Percentiles rank a stretch among this genome's conserved stretches.
These are phyloP conservation scores for Lactarius deliciosus DNA, from an alignment of 768 basidiomycete species.

Conservation along the genomic window DNA sequence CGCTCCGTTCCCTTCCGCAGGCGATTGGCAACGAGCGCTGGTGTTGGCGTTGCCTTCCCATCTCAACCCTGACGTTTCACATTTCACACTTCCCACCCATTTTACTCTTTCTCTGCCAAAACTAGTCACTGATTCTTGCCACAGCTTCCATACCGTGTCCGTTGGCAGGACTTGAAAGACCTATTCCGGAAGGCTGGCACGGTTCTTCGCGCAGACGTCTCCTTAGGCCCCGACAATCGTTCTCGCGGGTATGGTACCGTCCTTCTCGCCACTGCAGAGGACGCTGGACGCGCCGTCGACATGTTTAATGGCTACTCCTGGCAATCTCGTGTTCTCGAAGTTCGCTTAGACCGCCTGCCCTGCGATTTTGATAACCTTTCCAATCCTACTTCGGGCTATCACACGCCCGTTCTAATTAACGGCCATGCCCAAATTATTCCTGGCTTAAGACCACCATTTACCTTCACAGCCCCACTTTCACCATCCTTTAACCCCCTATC, in stretches of 20 bases:
- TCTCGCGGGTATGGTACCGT: constrained; percentile 95
- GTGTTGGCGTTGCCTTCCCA: not conserved
- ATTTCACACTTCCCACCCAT: constrained; percentile 9
- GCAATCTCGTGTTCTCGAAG: constrained; percentile 91
- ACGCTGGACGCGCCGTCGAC: constrained; percentile 91
- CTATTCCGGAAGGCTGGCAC: constrained; percentile 93
- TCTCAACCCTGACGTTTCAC: constrained; percentile 7
- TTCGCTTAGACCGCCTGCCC: constrained; percentile 79
- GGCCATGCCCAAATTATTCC: constrained; percentile 20
- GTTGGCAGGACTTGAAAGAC: constrained; percentile 99
- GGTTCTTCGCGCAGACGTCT: constrained; percentile 51
- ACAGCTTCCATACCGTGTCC: constrained; percentile 92
- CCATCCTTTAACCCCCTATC: constrained; percentile 23
- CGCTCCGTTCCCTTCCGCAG: not conserved
- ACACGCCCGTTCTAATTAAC: constrained; percentile 18
- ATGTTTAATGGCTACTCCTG: constrained; percentile 97
- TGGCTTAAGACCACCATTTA: constrained; percentile 11
- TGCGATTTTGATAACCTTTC: constrained; percentile 34
- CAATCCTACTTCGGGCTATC: constrained; percentile 14
- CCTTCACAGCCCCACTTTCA: constrained; percentile 11
- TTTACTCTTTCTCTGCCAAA: not conserved
- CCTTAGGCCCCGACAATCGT: constrained; percentile 77
- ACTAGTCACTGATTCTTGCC: not conserved
- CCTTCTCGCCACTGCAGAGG: constrained; percentile 89
- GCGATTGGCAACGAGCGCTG: not conserved